These are phyloP conservation scores for Hortaea sp. DNA, from an alignment of 2,329 filamentous ascomycete genomes.

Conservation along the genomic window DNA sequence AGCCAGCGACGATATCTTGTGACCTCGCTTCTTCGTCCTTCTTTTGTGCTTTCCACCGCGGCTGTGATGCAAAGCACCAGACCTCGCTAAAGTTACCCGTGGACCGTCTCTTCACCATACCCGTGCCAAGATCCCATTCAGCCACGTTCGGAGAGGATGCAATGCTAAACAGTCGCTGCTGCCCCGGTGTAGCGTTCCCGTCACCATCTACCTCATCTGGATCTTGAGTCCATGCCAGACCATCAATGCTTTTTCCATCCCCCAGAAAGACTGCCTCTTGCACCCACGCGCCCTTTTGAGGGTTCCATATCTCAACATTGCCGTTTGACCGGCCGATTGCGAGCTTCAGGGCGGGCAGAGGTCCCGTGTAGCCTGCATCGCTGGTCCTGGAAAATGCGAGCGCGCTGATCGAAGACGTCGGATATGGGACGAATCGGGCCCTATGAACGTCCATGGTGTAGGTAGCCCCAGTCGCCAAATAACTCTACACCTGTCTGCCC, in stretches of 20 bases:
- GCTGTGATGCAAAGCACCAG: slow-evolving; percentile 90
- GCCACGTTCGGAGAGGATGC: slow-evolving; percentile 86
- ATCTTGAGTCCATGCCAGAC: slow-evolving; percentile 83
- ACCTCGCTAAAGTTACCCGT: slow-evolving; percentile 92
- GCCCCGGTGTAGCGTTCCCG: slow-evolving; percentile 55
- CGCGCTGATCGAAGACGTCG: slow-evolving; percentile 84
- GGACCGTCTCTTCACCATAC: slow-evolving; percentile 67
- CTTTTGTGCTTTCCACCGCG: slow-evolving; percentile 38
- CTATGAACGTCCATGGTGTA: slow-evolving; percentile 86
- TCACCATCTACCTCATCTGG: slow-evolving; percentile 59
- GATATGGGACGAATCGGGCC: slow-evolving; percentile 89
- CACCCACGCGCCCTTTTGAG: slow-evolving; percentile 68
- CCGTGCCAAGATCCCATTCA: slow-evolving; percentile 84
- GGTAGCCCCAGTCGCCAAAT: no score
- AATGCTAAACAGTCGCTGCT: slow-evolving; percentile 85
- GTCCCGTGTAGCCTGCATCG: slow-evolving; percentile 33
- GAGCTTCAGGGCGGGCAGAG: slow-evolving; percentile 55
- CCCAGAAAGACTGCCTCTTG: slow-evolving; percentile 76
- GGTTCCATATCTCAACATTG: slow-evolving; percentile 97
- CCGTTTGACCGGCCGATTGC: slow-evolving; percentile 89
- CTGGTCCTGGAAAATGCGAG: slow-evolving; percentile 80
- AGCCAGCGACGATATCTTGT: slow-evolving; percentile 71
- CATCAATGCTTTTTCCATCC: slow-evolving; percentile 78
- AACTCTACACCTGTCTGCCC: no score
- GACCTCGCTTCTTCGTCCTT: slow-evolving; percentile 18